These are phyloP conservation scores for Penicillium paradoxum DNA, from an alignment of 495 filamentous ascomycete species.

Conservation along the genomic window DNA sequence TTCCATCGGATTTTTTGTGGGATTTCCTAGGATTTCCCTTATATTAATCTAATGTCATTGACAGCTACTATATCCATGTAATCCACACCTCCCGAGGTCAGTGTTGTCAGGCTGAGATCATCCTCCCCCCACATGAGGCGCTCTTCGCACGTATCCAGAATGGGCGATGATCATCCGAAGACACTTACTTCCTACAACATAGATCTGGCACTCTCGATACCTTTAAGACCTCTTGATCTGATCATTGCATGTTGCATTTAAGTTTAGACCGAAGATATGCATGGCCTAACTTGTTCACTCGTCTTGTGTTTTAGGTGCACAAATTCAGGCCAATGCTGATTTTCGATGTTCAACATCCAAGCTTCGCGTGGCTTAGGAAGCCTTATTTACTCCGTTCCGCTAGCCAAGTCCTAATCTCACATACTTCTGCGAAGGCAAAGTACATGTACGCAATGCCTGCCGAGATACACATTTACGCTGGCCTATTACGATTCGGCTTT, in stretches of 20 bases:
- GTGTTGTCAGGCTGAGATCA: not conserved
- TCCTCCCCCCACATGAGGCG: constrained; percentile 1
- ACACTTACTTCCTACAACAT: not conserved
- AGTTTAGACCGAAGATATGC: not conserved
- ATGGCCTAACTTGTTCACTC: not conserved
- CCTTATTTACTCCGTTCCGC: no score
- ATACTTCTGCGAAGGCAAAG: no score
- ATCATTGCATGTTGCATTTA: not conserved
- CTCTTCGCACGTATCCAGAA: not conserved
- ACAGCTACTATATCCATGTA: not conserved
- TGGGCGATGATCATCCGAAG: constrained; percentile 3
- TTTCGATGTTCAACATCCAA: not conserved
- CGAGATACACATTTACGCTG: no score
- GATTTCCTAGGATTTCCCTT: not conserved
- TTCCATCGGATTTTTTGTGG: not conserved
- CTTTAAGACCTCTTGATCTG: not conserved
- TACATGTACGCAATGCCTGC: no score
- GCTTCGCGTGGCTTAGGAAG: not conserved
- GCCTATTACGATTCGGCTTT: no score
- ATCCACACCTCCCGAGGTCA: not conserved
- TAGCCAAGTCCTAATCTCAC: no score
- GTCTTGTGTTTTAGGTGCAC: not conserved
- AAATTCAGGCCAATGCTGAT: not conserved
- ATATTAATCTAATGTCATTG: not conserved
- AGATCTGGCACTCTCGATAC: not conserved